Evolutionary conservation across 208 protist genomes (phyloP).

Genomic region (Porcisia hertigi): DNA sequence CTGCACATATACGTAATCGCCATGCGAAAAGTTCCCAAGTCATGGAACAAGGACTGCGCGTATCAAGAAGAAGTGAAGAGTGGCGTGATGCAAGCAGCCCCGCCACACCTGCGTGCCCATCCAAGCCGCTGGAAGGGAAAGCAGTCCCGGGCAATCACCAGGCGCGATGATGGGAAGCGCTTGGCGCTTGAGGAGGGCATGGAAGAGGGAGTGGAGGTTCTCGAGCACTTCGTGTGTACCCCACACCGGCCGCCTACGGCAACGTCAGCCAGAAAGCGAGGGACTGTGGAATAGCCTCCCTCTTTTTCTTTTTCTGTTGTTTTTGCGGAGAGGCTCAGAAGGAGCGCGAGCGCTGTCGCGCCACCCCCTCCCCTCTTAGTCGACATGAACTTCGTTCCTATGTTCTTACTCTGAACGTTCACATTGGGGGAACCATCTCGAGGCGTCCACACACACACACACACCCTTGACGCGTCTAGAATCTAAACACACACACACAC

Average conservation of each 20-base stretch:
- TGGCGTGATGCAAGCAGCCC: constrained; percentile 25
- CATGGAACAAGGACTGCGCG: constrained; percentile 53
- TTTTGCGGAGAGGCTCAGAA: neutral
- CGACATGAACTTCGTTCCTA: too few relatives aligned
- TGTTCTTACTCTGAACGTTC: too few relatives aligned
- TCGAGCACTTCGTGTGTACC: constrained; percentile 60
- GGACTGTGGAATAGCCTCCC: neutral
- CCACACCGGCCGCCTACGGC: constrained; percentile 28
- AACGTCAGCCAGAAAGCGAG: neutral
- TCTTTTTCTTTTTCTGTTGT: too few relatives aligned
- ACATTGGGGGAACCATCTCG: too few relatives aligned
- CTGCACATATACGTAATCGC: constrained; percentile 69
- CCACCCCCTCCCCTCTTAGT: neutral
- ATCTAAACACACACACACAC: constrained; percentile 1
- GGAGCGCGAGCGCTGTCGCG: neutral
- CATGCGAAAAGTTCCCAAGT: constrained; percentile 62
- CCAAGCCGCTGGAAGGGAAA: constrained; percentile 68
- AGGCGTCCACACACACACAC: neutral
- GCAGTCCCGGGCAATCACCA: constrained; percentile 1
- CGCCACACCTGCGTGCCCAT: constrained; percentile 60
- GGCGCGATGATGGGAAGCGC: neutral
- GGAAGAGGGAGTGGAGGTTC: constrained; percentile 33
- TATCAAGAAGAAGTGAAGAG: constrained; percentile 46
- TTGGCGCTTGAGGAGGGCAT: neutral
- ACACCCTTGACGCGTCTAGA: neutral